Percentiles rank a stretch among this genome's conserved stretches.
Evolutionary conservation across 2,329 filamentous ascomycete species (phyloP).

Genomic region (Cryphonectria naterciae): DNA sequence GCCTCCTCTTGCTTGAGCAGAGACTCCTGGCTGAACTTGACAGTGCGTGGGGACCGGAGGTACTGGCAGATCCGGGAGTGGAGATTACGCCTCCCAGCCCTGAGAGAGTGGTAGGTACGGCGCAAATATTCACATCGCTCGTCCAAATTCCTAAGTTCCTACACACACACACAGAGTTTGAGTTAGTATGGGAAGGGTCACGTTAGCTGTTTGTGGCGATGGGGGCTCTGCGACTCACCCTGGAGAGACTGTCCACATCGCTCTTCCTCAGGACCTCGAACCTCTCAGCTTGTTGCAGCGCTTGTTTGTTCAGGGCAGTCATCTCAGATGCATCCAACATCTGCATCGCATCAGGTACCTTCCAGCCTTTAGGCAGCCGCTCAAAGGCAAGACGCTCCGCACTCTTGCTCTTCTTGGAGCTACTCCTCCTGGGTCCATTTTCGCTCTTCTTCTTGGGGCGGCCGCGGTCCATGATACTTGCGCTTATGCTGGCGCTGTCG

Average conservation of each 20-base stretch:
- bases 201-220: not conserved
- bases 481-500: slow-evolving; percentile 59
- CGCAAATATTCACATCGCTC: slow-evolving; percentile 79
- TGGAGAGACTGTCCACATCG: slow-evolving; percentile 68
- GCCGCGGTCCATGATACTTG: slow-evolving; percentile 64
- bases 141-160: slow-evolving; percentile 77
- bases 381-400: slow-evolving; percentile 63
- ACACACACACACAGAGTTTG: not conserved
- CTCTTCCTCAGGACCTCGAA: slow-evolving; percentile 67
- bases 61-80: slow-evolving; percentile 79
- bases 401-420: slow-evolving; percentile 51
- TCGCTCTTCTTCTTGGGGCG: slow-evolving; percentile 61
- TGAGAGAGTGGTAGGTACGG: slow-evolving; percentile 74
- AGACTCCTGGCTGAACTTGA: slow-evolving; percentile 73
- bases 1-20: slow-evolving; percentile 82
- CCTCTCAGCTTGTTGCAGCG: slow-evolving; percentile 62
- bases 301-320: slow-evolving; percentile 59
- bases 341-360: slow-evolving; percentile 54
- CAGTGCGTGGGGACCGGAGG: slow-evolving; percentile 70
- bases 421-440: slow-evolving; percentile 42
- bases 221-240: slow-evolving; percentile 45
- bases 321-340: slow-evolving; percentile 55
- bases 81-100: slow-evolving; percentile 75
- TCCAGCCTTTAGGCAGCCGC: slow-evolving; percentile 62
- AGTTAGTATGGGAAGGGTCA: slow-evolving; percentile 7